Base-by-base conservation (phyloP, 2,329 filamentous ascomycete genomes). In the Trichoderma sp. region DNA sequence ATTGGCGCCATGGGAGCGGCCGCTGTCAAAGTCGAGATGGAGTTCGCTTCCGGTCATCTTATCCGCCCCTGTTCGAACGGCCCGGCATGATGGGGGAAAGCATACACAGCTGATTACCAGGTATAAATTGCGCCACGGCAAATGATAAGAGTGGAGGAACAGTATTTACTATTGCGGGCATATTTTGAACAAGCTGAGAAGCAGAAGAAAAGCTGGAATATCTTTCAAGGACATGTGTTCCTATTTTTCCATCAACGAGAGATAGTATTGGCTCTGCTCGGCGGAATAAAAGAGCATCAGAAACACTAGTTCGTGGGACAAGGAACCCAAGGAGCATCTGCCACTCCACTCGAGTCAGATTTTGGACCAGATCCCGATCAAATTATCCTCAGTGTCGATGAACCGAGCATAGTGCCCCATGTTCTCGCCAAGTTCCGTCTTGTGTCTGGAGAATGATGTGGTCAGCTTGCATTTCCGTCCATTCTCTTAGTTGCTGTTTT, bases 331-430 rank as follows among this genome's bases (percentile, higher is more conserved):
- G 61, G 21, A 30, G 47, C 30, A 21, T 26, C 39, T 53, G 21
- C 21, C 36, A 28, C 9, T 71, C 51, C 56, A 57, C 28, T 21
- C 58, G 15, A 32, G 65, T 77, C 74, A 79, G 28, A 78, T 74
- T 72, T 77, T 75, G 65, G 79, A 78, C 67, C 78, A 82, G 36
- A 80, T 73, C 30, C 81, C 79, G 56, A 81, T 76, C 76, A 81
- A 74, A 72, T 83, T 83, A n/a, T 80, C 81, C 75, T 83, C 82
- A 11, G 77, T 77, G 72, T 83, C 81, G 61, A 82, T 74, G 53
- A 83, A 78, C 3, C 80, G 78, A 43, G 80, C 80, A 72, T 80
- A 80, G 71, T 74, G 77, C 1, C 81, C 82, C 79, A 80, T 81
- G 14, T 74, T 75, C 14, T 75, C 76, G 26, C 77, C 78, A 71